Conservation (phyloP, 2,329 filamentous ascomycete species). For the Fusarium subglutinans region DNA sequence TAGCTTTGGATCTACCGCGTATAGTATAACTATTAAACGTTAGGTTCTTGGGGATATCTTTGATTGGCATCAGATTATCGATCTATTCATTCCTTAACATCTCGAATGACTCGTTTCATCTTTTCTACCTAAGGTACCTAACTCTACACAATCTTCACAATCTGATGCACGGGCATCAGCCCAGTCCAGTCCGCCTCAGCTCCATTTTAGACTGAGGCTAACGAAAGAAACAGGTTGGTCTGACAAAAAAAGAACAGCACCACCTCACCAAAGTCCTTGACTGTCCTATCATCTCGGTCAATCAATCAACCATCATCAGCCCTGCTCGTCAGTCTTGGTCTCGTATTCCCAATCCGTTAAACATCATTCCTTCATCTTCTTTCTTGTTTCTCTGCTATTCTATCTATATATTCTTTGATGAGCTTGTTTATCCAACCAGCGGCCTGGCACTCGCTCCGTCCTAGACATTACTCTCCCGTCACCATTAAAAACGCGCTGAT, state of each 20-base stretch:
- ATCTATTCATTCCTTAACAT: neutral
- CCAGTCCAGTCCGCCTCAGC: constrained; percentile 26
- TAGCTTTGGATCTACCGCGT: constrained; percentile 9
- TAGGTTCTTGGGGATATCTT: neutral
- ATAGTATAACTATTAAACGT: constrained; percentile 10
- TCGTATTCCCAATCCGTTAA: constrained; percentile 42
- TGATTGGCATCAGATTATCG: neutral
- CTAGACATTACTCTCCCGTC: constrained; percentile 39
- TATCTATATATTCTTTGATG: neutral
- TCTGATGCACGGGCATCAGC: constrained; percentile 8
- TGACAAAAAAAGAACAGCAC: constrained; percentile 23
- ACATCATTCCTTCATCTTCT: constrained; percentile 20
- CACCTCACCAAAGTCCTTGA: constrained; percentile 18
- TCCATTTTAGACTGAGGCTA: constrained; percentile 15
- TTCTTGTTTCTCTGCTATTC: neutral
- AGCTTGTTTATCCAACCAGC: constrained; percentile 34
- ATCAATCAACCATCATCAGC: constrained; percentile 6
- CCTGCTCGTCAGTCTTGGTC: constrained; percentile 19
- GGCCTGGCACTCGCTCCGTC: constrained; percentile 28
- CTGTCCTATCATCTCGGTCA: constrained; percentile 12
- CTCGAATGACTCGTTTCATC: neutral
- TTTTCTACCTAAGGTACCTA: neutral
- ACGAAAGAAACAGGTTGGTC: constrained; percentile 6
- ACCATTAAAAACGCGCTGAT: constrained; percentile 35
- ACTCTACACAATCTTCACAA: neutral